Conservation (phyloP, 345 rosid genomes). For the Eucalyptus leucophloia region DNA sequence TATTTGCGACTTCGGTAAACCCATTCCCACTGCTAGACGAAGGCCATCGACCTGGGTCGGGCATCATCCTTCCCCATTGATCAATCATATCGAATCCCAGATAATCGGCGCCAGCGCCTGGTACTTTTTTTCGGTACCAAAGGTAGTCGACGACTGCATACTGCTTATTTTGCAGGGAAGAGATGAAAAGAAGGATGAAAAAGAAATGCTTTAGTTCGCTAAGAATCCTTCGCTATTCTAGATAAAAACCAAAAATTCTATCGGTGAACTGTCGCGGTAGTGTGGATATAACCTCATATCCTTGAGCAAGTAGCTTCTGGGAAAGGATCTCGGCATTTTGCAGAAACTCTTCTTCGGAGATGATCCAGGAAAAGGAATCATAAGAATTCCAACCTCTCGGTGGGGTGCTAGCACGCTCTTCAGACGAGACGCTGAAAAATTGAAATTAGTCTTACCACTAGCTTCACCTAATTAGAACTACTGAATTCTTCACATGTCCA, state of each 20-base stretch:
- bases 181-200: not conserved
- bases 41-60: slow-evolving; percentile 82
- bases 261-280: not conserved
- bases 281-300: slow-evolving; percentile 42
- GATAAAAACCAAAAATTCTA: not conserved
- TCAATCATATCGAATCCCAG: slow-evolving; percentile 83
- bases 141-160: slow-evolving; percentile 93
- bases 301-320: slow-evolving; percentile 42
- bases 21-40: slow-evolving; percentile 71
- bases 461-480: not conserved
- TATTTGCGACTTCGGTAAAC: slow-evolving; percentile 55
- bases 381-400: slow-evolving; percentile 98
- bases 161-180: slow-evolving; percentile 12
- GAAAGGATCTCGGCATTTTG: slow-evolving; percentile 53
- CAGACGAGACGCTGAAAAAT: not conserved
- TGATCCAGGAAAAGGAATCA: slow-evolving; percentile 82
- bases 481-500: not conserved
- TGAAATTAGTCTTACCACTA: not conserved
- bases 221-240: not conserved
- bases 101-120: slow-evolving; percentile 53
- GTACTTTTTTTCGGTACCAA: slow-evolving; percentile 75
- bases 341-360: slow-evolving; percentile 81
- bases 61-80: slow-evolving; percentile 85
- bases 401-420: slow-evolving; percentile 8
- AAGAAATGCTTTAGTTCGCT: not conserved